Conservation (phyloP, 2,329 filamentous ascomycete species). For the Tympanopsis confertula region DNA sequence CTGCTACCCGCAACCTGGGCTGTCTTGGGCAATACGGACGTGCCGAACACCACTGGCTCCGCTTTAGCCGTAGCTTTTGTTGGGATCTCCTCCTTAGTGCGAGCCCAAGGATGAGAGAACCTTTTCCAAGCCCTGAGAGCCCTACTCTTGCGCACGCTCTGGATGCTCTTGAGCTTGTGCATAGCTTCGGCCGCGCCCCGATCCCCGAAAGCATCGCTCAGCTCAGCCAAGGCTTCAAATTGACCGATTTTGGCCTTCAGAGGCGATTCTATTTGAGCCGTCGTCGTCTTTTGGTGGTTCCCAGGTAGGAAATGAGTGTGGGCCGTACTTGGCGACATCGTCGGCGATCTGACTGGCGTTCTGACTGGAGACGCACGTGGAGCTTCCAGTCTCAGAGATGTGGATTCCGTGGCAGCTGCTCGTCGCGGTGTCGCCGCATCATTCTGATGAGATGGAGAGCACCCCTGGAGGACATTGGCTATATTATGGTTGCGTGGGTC, state of each 20-base stretch:
- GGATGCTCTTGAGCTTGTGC: neutral
- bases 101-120: neutral
- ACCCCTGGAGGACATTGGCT: too few relatives aligned
- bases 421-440: too few relatives aligned
- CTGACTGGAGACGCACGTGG: neutral
- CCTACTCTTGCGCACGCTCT: neutral
- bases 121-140: neutral
- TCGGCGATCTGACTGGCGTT: neutral
- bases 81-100: neutral
- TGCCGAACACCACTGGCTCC: conserved; percentile 1
- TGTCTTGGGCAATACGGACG: too few relatives aligned
- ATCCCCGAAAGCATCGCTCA: neutral
- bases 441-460: too few relatives aligned
- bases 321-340: neutral
- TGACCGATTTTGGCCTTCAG: conserved; percentile 11
- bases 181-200: neutral
- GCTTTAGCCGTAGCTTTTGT: neutral
- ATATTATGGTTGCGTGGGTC: too few relatives aligned
- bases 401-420: too few relatives aligned
- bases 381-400: too few relatives aligned
- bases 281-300: neutral
- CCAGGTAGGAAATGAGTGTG: neutral
- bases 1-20: too few relatives aligned
- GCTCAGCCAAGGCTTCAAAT: conserved; percentile 10
- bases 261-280: conserved; percentile 9